Percentiles rank a stretch among this genome's conserved stretches.
Conservation (phyloP, 306 rosid species). For the Cicer judaicum region DNA sequence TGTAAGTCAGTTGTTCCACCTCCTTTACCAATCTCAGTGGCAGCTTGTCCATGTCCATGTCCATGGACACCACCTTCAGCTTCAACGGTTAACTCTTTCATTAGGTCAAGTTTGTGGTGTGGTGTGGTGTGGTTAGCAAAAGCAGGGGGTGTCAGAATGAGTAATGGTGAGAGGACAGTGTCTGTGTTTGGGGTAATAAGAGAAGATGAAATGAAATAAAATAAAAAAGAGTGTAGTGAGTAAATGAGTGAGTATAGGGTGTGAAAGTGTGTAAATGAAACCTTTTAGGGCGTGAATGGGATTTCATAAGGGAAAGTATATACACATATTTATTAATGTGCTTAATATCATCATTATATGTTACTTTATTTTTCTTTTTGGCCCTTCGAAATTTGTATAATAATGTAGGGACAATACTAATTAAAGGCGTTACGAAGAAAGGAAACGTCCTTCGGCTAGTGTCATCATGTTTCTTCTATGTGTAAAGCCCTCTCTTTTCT, state of each 20-base stretch:
- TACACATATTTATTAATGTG: background rate
- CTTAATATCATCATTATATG: background rate
- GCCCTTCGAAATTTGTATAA: conserved; percentile 6
- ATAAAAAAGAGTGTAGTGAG: no score
- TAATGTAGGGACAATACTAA: background rate
- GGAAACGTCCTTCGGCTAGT: conserved; percentile 19
- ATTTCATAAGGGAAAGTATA: background rate
- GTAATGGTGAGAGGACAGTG: conserved; percentile 9
- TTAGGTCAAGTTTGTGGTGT: background rate
- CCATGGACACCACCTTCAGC: conserved; percentile 36
- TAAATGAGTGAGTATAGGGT: background rate
- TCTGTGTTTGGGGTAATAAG: no score
- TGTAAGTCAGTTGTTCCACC: conserved; percentile 47
- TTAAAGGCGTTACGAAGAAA: conserved; percentile 18
- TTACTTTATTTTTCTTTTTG: conserved; percentile 13
- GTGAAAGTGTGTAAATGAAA: background rate
- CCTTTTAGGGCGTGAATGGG: background rate
- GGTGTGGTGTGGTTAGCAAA: no score
- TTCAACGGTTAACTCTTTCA: conserved; percentile 32
- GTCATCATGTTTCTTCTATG: conserved; percentile 14
- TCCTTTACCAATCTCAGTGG: background rate
- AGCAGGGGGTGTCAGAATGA: conserved; percentile 12
- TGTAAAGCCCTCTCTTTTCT: conserved; percentile 3
- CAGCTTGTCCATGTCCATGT: conserved; percentile 1
- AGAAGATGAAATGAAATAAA: no score